Base-by-base conservation (phyloP, 164 flowering plant species). In the Buxus sempervirens region DNA sequence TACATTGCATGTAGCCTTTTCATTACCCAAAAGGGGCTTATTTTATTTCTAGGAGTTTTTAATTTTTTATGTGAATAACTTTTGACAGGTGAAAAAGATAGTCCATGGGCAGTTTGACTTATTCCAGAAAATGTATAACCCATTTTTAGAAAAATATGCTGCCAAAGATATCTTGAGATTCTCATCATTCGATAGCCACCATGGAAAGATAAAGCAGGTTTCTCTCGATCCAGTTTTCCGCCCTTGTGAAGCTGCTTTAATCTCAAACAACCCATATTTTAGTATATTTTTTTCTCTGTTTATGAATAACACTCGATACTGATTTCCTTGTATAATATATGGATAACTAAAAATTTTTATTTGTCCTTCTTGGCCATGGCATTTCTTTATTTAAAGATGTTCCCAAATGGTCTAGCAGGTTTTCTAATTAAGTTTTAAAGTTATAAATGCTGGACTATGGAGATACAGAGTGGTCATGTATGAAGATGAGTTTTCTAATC, bases 71-170 rank as follows among this genome's bases (percentile, higher is more conserved):
- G 32, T 24, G 58, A 60, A 14, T 28, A 19, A 49, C 12, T 19
- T 78, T 20, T 72, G 16, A 15, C 82, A 89, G 96, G 96, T 88
- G 58, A 87, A 80, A 68, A 92, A 82, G 70, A 90, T 92, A 64
- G 96, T 88, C 7, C 73, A 70, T 28, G 96, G 91, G 24, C 94
- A 87, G 63, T 85, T 83, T 72, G 63, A 81, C 60, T 77, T 79
- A 67, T 90, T 92, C 79, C 82, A 77, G 58, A 66, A 64, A 45
- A 84, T 85, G 85, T 92, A 92, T 70, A 83, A 74, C 72, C 90
- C 90, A 66, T 59, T 79, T 80, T 49, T 92, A 63, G 82, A 83
- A 70, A 89, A 87, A 59, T 83, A 76, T 74, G 83, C 85, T 57
- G 73, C 81, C 22, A 81, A 82, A 65, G 85, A 80, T 23, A 62